Base-by-base conservation (phyloP, 352 stramenopile genomes). In the Blastocystis sp. region DNA sequence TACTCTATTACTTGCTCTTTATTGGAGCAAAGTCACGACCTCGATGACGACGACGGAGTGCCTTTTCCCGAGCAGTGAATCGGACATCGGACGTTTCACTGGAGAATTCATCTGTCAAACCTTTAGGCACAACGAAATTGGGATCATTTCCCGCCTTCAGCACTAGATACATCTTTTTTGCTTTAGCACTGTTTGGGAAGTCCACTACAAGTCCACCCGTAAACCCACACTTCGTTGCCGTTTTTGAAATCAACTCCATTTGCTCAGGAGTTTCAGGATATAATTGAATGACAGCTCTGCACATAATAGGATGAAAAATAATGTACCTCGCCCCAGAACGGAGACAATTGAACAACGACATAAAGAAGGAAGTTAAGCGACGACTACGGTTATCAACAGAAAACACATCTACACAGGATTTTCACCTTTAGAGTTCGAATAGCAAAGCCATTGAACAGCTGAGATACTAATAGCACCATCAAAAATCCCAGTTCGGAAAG, bases 151-250 rank as follows among this genome's bases (percentile, higher is more conserved):
- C 94, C 69, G 98, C 96, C 91, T 98, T 98, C 43, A 97, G 94
- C 73, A 98, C 96, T 20, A 99, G 91, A 91, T 98, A 99, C 92
- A 98, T 98, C 91, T 99, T 99, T 93, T 99, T 99, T 45, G 97
- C 97, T 90, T 99, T 99, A 50, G 97, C 66, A 88, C 77, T 88
- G 92, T 99, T 99, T 7, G 97, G 97, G 91, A 98, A 99, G 91
- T 99, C 97, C 20, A 99, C 96, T 7, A 99, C 97, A 41, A 99
- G 93, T 90, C 97, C 97, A 50, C 97, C 95, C 0, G 94, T 96
- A 91, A 97, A 97, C 8, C 94, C 94, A 54, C 93, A 95, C 68
- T 92, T 93, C 94, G 96, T 96, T 39, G 94, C 94, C 20, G 93
- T 94, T 50, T 91, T 90, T 11, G 94, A 96, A 79, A 97, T 96